Percentiles rank a stretch among this genome's conserved stretches.
Conservation (phyloP, 352 stramenopile genomes). For the Globisporangium megalacanthum region DNA sequence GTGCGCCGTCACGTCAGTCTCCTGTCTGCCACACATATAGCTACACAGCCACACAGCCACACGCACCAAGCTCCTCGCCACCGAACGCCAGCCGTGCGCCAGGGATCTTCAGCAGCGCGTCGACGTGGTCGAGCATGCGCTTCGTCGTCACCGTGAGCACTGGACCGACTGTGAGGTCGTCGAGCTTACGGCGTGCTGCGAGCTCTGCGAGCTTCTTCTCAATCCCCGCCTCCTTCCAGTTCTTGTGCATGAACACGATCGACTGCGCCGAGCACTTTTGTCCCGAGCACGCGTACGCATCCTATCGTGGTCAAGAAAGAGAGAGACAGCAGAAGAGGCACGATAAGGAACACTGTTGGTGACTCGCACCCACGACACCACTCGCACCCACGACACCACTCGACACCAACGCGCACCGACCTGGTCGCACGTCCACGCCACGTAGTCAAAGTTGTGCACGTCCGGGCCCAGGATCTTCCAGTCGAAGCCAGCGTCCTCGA, state of each 20-base stretch:
- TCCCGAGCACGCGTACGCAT: conserved; percentile 97
- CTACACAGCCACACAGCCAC: background rate
- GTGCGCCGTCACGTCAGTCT: background rate
- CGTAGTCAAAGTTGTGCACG: conserved; percentile 95
- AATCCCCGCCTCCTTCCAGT: conserved; percentile 91
- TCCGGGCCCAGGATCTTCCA: conserved; percentile 98
- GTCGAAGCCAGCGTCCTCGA: conserved; percentile 98
- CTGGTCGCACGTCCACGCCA: conserved; percentile 97
- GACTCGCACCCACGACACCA: background rate
- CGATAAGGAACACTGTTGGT: no score
- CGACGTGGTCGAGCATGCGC: conserved; percentile 91
- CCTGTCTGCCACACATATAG: background rate
- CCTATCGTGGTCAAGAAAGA: conserved; percentile 24
- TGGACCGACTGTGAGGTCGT: conserved; percentile 95
- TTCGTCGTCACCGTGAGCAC: conserved; percentile 97
- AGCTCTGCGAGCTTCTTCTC: conserved; percentile 91
- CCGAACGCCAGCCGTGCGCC: conserved; percentile 94
- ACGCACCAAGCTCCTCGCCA: conserved; percentile 84
- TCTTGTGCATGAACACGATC: conserved; percentile 98
- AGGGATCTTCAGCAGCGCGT: conserved; percentile 89
- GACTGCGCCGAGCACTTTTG: conserved; percentile 99
- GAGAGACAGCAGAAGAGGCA: background rate
- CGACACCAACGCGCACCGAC: conserved; percentile 9
- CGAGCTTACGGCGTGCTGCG: conserved; percentile 86
- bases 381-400: background rate